Evolutionary conservation across 2,329 filamentous ascomycete species (phyloP), one percentile per base, ranked within the genome.

Genomic region (Fusarium acutatum): DNA sequence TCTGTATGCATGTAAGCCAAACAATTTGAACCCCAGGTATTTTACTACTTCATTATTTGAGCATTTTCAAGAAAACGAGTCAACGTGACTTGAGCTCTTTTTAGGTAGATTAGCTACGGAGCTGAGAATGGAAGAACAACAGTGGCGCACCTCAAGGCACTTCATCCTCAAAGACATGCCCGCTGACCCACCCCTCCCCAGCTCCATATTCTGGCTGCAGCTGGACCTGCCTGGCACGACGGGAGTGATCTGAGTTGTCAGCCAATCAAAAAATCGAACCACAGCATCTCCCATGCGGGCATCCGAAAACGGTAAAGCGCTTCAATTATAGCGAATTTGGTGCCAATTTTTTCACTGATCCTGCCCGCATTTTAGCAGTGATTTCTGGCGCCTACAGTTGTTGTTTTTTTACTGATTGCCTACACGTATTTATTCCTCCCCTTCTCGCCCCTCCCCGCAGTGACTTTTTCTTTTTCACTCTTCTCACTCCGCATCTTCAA

Each of bases 371-470:
- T 67, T 71, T 70, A 59, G 44, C 50, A 70, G 59, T 73, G 54
- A 67, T 73, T 74, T 73, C 59, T 40, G 64, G 54, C 34, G 35
- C 61, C 67, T 73, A 44, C 49, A 61, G 50, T 60, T 63, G 52
- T 50, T 74, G 50, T 38, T 64, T 69, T 69, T 73, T 76, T 74
- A 76, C 81, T 82, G 81, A 83, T 83, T 83, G 78, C 76, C 73
- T 73, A 74, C 80, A 75, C 78, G 75, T 83, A 83, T 82, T 83
- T 83, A 82, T 81, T 76, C 75, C 71, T 65, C 64, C 57, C 60
- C 74, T 70, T 72, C 72, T 69, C 69, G 61, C 72, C 75, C 75
- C 50, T 34, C 77, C 80, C 80, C 81, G 64, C 80, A 74, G 53
- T 57, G 54, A 65, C 20, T 34, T 52, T 66, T 73, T 71, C 72